Evolutionary conservation across 495 filamentous ascomycete species (phyloP).

Genomic region (Friedmanniomyces endolithicus): DNA sequence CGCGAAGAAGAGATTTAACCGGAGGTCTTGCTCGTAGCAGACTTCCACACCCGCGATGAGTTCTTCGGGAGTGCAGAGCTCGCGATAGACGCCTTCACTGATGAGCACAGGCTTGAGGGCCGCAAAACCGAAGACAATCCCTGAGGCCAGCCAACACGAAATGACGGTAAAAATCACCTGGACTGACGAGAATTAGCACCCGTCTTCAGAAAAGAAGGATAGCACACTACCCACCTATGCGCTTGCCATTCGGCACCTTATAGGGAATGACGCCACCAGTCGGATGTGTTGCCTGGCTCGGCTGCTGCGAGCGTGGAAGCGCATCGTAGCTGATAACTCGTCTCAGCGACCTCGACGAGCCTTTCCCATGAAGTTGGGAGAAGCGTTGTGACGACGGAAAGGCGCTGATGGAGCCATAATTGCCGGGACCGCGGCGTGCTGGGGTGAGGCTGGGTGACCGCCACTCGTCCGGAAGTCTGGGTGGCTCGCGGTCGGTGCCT

Average conservation of each 20-base stretch:
- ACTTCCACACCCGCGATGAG: conserved; percentile 48
- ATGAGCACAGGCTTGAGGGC: conserved; percentile 75
- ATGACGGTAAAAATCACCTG: conserved; percentile 58
- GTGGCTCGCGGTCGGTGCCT: conserved; percentile 25
- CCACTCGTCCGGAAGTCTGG: conserved; percentile 12
- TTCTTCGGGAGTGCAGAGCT: conserved; percentile 48
- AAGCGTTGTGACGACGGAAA: conserved; percentile 6
- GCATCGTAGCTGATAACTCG: conserved; percentile 25
- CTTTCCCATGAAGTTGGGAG: not conserved
- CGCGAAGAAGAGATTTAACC: conserved; percentile 29
- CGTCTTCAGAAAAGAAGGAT: not conserved
- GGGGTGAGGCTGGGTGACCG: not conserved
- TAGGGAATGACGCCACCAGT: conserved; percentile 22
- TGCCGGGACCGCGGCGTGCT: not conserved
- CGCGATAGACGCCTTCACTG: conserved; percentile 56
- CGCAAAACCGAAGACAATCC: conserved; percentile 73
- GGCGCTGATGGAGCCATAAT: conserved; percentile 16
- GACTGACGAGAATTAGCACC: conserved; percentile 13
- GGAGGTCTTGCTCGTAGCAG: conserved; percentile 62
- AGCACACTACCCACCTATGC: conserved; percentile 19
- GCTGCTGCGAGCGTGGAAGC: conserved; percentile 16
- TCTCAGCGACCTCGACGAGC: conserved; percentile 14
- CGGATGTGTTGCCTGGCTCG: conserved; percentile 5
- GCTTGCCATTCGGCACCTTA: conserved; percentile 16
- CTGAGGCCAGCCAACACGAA: conserved; percentile 71